A percentile compares a stretch with the other conserved stretches of the same genome.
These are phyloP conservation scores for Pyrenophora seminiperda DNA, from an alignment of 2,329 filamentous ascomycete species.

Conservation along the genomic window DNA sequence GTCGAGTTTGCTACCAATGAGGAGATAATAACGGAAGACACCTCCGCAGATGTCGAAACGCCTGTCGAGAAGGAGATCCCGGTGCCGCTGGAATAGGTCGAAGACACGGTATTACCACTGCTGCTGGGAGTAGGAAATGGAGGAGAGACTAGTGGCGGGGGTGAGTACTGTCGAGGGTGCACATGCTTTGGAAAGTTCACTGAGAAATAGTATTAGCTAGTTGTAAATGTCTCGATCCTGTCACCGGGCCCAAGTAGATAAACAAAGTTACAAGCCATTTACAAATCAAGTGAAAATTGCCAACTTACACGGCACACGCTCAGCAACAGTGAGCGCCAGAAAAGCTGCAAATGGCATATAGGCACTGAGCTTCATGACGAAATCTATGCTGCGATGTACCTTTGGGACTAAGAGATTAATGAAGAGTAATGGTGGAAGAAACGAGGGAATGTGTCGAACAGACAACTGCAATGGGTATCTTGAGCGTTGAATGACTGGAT, in stretches of 20 bases:
- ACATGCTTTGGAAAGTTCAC: slow-evolving; percentile 23
- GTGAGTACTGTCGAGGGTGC: slow-evolving; percentile 26
- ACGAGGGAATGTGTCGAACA: slow-evolving; percentile 20
- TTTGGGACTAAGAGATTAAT: slow-evolving; percentile 1
- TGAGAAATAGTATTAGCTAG: slow-evolving; percentile 3
- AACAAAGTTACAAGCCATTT: no score
- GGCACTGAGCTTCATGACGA: slow-evolving; percentile 28
- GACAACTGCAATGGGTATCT: slow-evolving; percentile 13
- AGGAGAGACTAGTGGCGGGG: slow-evolving; percentile 23
- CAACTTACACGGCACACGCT: slow-evolving; percentile 20
- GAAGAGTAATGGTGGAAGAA: slow-evolving; percentile 15
- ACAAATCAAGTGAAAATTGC: neutral
- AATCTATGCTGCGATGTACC: slow-evolving; percentile 1
- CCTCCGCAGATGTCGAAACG: slow-evolving; percentile 11
- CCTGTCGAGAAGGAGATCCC: slow-evolving; percentile 8
- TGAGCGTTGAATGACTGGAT: neutral
- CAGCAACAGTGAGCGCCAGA: slow-evolving; percentile 19
- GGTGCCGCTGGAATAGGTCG: slow-evolving; percentile 3
- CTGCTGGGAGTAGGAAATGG: slow-evolving; percentile 14
- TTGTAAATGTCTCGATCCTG: neutral
- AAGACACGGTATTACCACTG: slow-evolving; percentile 4
- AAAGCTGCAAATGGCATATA: slow-evolving; percentile 18
- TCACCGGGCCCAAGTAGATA: no score
- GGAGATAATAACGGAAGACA: neutral
- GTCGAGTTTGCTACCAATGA: slow-evolving; percentile 7